phyloP scores from a whole-genome alignment of 176 grass and related monocot genomes.

The Oryza officinalis region DNA sequence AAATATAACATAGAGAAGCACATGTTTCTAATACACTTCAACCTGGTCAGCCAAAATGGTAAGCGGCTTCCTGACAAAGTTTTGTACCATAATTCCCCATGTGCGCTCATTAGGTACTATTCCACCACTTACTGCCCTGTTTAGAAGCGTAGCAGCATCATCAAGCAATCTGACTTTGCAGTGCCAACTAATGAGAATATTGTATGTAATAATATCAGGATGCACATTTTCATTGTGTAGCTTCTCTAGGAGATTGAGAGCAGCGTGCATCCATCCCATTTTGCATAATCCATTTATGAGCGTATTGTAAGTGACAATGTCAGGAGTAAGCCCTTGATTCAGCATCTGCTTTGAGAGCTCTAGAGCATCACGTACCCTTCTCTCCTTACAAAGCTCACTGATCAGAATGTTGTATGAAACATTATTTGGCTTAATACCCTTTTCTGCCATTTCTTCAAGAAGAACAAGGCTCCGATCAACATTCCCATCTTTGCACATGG shows the following conservation, averaged over 20 bases:
- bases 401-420: conserved; percentile 82
- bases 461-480: conserved; percentile 53
- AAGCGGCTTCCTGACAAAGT: conserved; percentile 51
- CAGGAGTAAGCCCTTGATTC: conserved; percentile 65
- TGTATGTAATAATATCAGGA: conserved; percentile 83
- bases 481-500: conserved; percentile 72
- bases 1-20: conserved; percentile 24
- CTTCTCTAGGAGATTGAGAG: conserved; percentile 85
- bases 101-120: conserved; percentile 64
- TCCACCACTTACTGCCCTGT: conserved; percentile 52
- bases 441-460: conserved; percentile 74
- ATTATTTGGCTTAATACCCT: conserved; percentile 82
- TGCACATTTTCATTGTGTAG: conserved; percentile 64
- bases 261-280: conserved; percentile 72
- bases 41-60: conserved; percentile 33
- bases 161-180: conserved; percentile 79
- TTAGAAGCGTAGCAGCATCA: conserved; percentile 67
- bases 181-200: conserved; percentile 96
- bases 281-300: conserved; percentile 89
- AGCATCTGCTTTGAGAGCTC: conserved; percentile 84
- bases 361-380: conserved; percentile 71
- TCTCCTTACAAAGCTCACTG: conserved; percentile 67
- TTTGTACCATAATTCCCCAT: conserved; percentile 75
- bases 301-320: conserved; percentile 92
- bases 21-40: conserved; percentile 25